Conservation (phyloP, 768 basidiomycete genomes). For the Phanerochaete sordida region DNA sequence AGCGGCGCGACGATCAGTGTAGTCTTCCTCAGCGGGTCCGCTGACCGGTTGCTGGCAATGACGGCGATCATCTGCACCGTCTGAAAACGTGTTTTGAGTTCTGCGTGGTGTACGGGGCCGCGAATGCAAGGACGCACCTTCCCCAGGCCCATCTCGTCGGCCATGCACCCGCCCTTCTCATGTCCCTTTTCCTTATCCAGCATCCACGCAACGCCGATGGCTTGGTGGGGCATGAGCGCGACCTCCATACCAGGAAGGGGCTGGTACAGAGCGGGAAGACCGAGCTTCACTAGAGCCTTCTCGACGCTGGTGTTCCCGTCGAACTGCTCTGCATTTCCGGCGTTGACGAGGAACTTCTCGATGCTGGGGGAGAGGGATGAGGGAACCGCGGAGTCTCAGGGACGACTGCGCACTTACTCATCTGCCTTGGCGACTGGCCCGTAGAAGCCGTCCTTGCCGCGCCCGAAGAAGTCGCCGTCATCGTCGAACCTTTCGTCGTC, state of each 20-base stretch:
- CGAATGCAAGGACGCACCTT: constrained; percentile 32
- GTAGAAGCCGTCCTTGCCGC: constrained; percentile 11
- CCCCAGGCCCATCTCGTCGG: constrained; percentile 51
- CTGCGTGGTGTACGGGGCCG: background rate
- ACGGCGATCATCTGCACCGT: constrained; percentile 46
- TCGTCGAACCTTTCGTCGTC: constrained; percentile 34
- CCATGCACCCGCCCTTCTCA: constrained; percentile 29
- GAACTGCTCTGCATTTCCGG: constrained; percentile 56
- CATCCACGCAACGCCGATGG: constrained; percentile 49
- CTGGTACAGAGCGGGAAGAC: constrained; percentile 43
- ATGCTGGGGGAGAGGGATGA: constrained; percentile 33
- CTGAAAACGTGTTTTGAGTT: background rate
- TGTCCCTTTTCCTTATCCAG: constrained; percentile 29
- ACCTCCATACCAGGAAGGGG: constrained; percentile 57
- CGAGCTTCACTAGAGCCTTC: constrained; percentile 50
- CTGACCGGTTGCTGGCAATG: constrained; percentile 51
- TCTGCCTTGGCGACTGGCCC: constrained; percentile 40
- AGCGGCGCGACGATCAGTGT: constrained; percentile 67
- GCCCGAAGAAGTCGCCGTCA: constrained; percentile 44
- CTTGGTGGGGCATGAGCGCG: constrained; percentile 65
- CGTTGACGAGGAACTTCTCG: constrained; percentile 48
- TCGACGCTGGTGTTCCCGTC: constrained; percentile 59
- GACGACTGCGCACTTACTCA: constrained; percentile 39
- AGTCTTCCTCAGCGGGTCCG: constrained; percentile 50
- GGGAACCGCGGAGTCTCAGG: background rate